Base-by-base conservation (phyloP, 208 protist genomes). In the Lotmaria passim region DNA sequence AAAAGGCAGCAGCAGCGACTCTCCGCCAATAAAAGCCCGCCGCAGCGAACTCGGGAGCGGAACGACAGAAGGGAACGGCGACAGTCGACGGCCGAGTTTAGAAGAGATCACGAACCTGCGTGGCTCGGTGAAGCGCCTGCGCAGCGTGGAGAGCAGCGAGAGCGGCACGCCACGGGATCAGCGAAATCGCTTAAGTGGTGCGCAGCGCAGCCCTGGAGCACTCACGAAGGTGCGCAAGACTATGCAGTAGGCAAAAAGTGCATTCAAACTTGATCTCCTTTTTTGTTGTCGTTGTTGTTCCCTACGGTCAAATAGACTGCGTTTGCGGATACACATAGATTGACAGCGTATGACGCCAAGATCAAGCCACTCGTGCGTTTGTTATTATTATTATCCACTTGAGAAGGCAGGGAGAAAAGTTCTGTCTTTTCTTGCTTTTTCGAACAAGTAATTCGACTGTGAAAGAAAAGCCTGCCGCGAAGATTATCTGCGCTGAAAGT, bases 221-320 rank as follows among this genome's bases (percentile, higher is more conserved):
- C 50, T 83, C 8, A 83, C 78, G 5, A 70, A 61, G 31, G 46
- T 74, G 34, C 73, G 78, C 51, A 83, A 79, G 43, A 83, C 68
- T 14, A 65, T 83, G 23, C 56, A 66, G 6, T 74, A 46, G 67
- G 6, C 2, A 8, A 0, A 2, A 19, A 10, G 17, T 33, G n/a
- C n/a, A n/a, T n/a, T n/a, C n/a, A n/a, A n/a, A n/a, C n/a, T n/a
- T n/a, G n/a, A n/a, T n/a, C n/a, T n/a, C n/a, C n/a, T n/a, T n/a
- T n/a, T n/a, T n/a, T n/a, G n/a, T n/a, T n/a, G n/a, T n/a, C n/a
- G n/a, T n/a, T n/a, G n/a, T n/a, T n/a, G n/a, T n/a, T n/a, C n/a
- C n/a, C n/a, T n/a, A n/a, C n/a, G n/a, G n/a, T n/a, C n/a, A n/a
- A n/a, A n/a, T n/a, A n/a, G n/a, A n/a, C n/a, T n/a, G n/a, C n/a